Evolutionary conservation across 2,329 filamentous ascomycete genomes (phyloP).

Genomic region (Cladophialophora bantiana): DNA sequence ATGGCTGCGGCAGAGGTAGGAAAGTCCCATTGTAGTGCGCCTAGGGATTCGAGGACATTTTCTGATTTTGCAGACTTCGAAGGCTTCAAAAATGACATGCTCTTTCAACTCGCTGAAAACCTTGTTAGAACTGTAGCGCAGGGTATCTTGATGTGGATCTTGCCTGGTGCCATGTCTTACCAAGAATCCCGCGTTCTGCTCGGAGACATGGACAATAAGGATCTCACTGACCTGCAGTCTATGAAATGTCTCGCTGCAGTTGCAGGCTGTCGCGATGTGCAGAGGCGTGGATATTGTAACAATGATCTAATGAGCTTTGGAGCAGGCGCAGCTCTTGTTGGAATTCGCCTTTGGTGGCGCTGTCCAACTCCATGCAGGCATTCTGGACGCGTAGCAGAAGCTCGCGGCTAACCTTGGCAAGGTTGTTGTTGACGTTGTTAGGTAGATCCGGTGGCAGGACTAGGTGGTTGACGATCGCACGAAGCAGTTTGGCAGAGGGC

Average conservation of each 20-base stretch:
- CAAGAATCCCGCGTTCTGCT: slow-evolving; percentile 60
- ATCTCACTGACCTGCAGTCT: slow-evolving; percentile 43
- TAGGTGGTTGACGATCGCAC: slow-evolving; percentile 46
- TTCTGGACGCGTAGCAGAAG: slow-evolving; percentile 44
- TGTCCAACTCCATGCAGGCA: slow-evolving; percentile 39
- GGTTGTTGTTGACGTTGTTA: slow-evolving; percentile 44
- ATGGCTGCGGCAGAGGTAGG: slow-evolving; percentile 62
- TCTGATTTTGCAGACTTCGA: slow-evolving; percentile 65
- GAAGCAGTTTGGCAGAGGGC: slow-evolving; percentile 11
- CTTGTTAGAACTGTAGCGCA: background rate
- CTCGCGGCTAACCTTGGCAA: slow-evolving; percentile 42
- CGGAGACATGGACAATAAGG: slow-evolving; percentile 54
- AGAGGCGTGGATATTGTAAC: slow-evolving; percentile 13
- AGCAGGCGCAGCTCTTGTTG: slow-evolving; percentile 17
- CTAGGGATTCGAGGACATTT: slow-evolving; percentile 57
- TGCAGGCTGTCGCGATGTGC: slow-evolving; percentile 16
- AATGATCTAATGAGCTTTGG: slow-evolving; percentile 17
- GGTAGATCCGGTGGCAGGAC: slow-evolving; percentile 50
- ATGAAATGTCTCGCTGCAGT: slow-evolving; percentile 39
- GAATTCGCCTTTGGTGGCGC: slow-evolving; percentile 11
- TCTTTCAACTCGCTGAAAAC: slow-evolving; percentile 35
- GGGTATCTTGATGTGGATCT: slow-evolving; percentile 29
- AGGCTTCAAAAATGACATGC: slow-evolving; percentile 63
- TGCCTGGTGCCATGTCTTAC: slow-evolving; percentile 48
- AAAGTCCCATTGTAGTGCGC: slow-evolving; percentile 66